Conservation (phyloP, 495 filamentous ascomycete genomes). For the Lichenothelia convexa region DNA sequence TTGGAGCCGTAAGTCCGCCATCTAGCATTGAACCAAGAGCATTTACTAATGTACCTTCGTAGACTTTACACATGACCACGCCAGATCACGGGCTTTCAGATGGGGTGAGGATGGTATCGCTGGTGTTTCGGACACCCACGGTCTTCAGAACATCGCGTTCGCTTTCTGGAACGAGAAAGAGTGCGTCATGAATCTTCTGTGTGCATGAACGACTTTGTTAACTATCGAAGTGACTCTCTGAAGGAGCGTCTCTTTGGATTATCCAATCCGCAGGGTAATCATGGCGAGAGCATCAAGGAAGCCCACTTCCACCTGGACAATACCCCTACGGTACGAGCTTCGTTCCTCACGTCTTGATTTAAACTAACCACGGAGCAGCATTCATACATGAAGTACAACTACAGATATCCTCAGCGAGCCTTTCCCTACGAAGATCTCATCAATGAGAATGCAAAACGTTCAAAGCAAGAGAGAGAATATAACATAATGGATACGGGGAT, state of each 20-base stretch:
- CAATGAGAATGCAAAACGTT: constrained; percentile 61
- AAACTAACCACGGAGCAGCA: constrained; percentile 34
- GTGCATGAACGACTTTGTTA: not conserved
- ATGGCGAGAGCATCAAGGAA: constrained; percentile 93
- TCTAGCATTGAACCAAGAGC: not conserved
- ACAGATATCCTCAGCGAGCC: constrained; percentile 83
- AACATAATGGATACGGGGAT: constrained; percentile 80
- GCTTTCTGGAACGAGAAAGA: constrained; percentile 96
- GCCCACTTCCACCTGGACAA: constrained; percentile 93
- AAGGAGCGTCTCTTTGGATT: constrained; percentile 90
- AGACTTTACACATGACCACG: constrained; percentile 90
- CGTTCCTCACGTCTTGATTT: constrained; percentile 23
- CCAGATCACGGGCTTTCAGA: constrained; percentile 67
- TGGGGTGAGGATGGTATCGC: constrained; percentile 98
- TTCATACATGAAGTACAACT: constrained; percentile 97
- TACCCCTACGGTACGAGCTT: constrained; percentile 37
- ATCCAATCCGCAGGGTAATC: constrained; percentile 89
- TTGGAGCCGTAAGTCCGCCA: constrained; percentile 62
- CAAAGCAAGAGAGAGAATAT: constrained; percentile 64
- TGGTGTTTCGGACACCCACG: constrained; percentile 83
- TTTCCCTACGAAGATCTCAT: constrained; percentile 84
- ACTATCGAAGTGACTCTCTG: constrained; percentile 50
- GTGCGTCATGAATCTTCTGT: constrained; percentile 28
- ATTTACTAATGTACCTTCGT: constrained; percentile 1
- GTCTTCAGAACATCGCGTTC: constrained; percentile 79